Conservation (phyloP, 164 flowering plant genomes). For the Buxus sempervirens region DNA sequence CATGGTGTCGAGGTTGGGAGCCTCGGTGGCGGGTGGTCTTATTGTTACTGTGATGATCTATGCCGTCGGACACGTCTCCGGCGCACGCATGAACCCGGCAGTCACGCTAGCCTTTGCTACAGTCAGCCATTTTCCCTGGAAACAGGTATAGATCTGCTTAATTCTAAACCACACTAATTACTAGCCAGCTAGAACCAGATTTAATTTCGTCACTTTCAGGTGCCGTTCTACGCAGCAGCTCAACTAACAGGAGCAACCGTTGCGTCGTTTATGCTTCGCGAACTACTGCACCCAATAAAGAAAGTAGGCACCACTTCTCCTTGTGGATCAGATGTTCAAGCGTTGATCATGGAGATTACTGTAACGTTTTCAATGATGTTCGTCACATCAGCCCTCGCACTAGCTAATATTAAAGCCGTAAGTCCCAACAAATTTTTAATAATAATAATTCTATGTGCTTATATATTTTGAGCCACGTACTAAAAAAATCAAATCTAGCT, state of each 20-base stretch:
- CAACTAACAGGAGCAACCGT: constrained; percentile 58
- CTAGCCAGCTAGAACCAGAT: no score
- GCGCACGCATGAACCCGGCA: constrained; percentile 94
- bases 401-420: constrained; percentile 80
- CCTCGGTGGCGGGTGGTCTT: constrained; percentile 78
- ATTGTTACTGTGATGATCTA: constrained; percentile 87
- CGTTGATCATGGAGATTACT: constrained; percentile 64
- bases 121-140: constrained; percentile 66
- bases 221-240: constrained; percentile 63
- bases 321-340: constrained; percentile 55
- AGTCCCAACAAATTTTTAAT: background rate
- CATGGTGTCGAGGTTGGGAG: constrained; percentile 56
- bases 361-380: constrained; percentile 87
- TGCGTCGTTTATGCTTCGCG: constrained; percentile 49
- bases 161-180: no score
- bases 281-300: constrained; percentile 53
- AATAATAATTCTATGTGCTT: background rate
- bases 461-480: background rate
- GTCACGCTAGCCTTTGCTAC: constrained; percentile 78
- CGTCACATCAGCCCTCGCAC: constrained; percentile 76
- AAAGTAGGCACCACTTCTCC: constrained; percentile 67
- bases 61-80: constrained; percentile 82
- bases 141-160: constrained; percentile 54
- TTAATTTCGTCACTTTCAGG: no score
- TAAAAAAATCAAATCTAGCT: no score